Evolutionary conservation across 75 land plant species (phyloP).

Genomic region (Pinus tabuliformis): DNA sequence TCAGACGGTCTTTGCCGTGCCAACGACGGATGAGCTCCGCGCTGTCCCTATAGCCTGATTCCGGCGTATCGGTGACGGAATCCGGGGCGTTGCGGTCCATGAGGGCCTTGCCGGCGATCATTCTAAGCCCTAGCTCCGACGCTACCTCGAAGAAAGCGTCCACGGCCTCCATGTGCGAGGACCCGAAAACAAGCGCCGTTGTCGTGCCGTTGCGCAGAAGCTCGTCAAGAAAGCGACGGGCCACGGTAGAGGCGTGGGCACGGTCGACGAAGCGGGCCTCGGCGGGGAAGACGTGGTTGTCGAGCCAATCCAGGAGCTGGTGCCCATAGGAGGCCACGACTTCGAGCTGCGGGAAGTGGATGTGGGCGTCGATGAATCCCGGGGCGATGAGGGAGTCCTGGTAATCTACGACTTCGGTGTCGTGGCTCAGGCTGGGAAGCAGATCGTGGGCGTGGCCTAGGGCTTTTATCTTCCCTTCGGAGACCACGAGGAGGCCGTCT

Average conservation of each 20-base stretch:
- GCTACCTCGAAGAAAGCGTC: slow-evolving; percentile 13
- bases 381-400: slow-evolving; percentile 4
- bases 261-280: too few species aligned
- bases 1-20: slow-evolving; percentile 6
- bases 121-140: slow-evolving; percentile 11
- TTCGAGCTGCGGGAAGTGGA: slow-evolving; percentile 13
- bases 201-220: neutral
- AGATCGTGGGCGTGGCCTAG: neutral
- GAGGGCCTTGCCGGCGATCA: slow-evolving; percentile 16
- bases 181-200: slow-evolving; percentile 12
- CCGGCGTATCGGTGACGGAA: slow-evolving; percentile 5
- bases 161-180: slow-evolving; percentile 10
- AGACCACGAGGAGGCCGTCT: neutral
- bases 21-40: slow-evolving; percentile 13
- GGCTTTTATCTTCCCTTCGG: neutral
- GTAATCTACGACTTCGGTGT: neutral
- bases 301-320: slow-evolving; percentile 16
- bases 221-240: too few species aligned
- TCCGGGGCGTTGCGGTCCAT: slow-evolving; percentile 15
- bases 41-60: slow-evolving; percentile 10
- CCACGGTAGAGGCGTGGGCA: too few species aligned
- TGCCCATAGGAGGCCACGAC: slow-evolving; percentile 10
- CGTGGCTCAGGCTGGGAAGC: neutral
- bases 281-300: neutral
- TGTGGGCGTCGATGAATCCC: slow-evolving; percentile 16